A percentile compares a stretch with the other conserved stretches of the same genome.
Conservation (phyloP, 305 asterid genomes). For the Fraxinus platypoda region DNA sequence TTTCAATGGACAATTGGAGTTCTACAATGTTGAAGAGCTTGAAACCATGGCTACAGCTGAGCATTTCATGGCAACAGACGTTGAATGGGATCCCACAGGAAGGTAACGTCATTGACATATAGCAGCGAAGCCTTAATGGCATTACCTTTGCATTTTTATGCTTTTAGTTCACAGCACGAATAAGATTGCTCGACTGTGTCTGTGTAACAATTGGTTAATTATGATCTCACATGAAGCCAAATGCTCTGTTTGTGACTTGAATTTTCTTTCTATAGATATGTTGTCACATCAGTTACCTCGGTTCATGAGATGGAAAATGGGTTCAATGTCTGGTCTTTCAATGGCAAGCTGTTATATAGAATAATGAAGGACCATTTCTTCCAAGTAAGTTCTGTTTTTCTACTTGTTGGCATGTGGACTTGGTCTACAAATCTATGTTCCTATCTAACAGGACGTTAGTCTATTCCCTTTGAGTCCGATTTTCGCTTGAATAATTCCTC, state of each 20-base stretch:
- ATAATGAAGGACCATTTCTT: conserved; percentile 86
- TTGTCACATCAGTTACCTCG: conserved; percentile 88
- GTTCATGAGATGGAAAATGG: conserved; percentile 99
- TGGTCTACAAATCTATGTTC: neutral
- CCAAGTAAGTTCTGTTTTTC: conserved; percentile 53
- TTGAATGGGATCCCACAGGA: conserved; percentile 99
- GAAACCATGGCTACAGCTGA: conserved; percentile 91
- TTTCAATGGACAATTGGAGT: conserved; percentile 87
- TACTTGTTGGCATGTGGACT: neutral
- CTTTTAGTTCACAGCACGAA: neutral
- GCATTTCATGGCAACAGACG: conserved; percentile 97
- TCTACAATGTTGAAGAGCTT: conserved; percentile 90
- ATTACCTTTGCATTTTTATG: neutral
- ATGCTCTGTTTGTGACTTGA: conserved; percentile 5
- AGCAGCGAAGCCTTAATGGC: neutral
- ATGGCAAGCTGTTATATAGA: conserved; percentile 75
- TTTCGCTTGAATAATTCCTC: neutral
- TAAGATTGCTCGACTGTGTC: neutral
- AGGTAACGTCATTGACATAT: conserved; percentile 47
- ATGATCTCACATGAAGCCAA: neutral
- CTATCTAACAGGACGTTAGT: neutral
- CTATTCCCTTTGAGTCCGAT: neutral
- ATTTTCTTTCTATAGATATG: conserved; percentile 53
- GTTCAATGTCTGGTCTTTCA: conserved; percentile 86
- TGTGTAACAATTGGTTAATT: neutral